Evolutionary conservation across 139 green algal genomes (phyloP), one percentile per base, ranked within the genome.

Genomic region (Coelastrella sp.): DNA sequence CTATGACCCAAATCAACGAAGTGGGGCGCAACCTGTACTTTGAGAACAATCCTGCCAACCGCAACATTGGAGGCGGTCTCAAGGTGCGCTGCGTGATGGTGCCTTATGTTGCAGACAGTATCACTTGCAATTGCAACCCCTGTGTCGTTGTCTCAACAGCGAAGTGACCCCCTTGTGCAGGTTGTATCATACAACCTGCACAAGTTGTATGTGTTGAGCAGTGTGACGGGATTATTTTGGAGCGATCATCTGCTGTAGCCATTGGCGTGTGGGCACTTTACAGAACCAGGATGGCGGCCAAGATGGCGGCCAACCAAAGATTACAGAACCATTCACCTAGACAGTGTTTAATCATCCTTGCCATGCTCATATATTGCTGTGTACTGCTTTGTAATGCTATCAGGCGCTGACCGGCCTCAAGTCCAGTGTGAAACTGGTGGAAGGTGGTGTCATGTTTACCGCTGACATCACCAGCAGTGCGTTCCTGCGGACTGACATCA

Each of bases 401-500:
- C 61, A 68, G 61, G 61, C 61, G 61, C 61, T 68, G 61, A 10
- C 61, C 10, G 61, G 61, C 61, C 61, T 68, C 7, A 7, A 68
- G 61, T 68, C 61, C 10, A 17, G 7, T 17, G 61, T 68, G 7
- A 68, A 68, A 10, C 10, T 68, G 61, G 10, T 10, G 10, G 61
- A 68, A 10, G 61, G 61, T 68, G 61, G 61, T 7, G 61, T 68
- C 7, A 68, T 68, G 61, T 68, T 68, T 68, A 10, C 61, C 10
- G 61, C 61, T 68, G 61, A 68, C 61, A 68, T 68, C 10, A 68
- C 61, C 61, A 68, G 61, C 61, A 68, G 61, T 68, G 78, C 78
- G 11, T 84, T 84, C 19, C 47, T 84, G 47, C 47, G 54, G 5
- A 68, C 78, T 54, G 78, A 84, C 6, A 68, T 84, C 78, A 84